Percentiles rank a stretch among this genome's conserved stretches.
Conservation (phyloP, 23 red algal species). For the Gracilariopsis chorda region DNA sequence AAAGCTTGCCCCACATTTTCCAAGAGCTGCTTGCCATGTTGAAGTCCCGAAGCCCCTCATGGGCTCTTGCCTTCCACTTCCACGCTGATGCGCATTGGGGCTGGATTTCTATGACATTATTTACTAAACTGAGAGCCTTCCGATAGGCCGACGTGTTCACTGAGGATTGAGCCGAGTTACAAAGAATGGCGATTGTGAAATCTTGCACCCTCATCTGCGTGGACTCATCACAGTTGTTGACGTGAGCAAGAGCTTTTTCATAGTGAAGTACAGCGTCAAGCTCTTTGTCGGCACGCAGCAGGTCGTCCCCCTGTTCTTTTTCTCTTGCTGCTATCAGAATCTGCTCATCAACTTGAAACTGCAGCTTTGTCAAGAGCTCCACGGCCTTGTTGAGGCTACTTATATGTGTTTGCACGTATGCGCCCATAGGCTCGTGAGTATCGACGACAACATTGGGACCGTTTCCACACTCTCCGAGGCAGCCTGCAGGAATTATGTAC, state of each 20-base stretch:
- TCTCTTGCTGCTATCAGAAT: background rate
- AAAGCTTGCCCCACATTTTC: constrained; percentile 23
- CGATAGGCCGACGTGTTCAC: background rate
- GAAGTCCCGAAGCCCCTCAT: background rate
- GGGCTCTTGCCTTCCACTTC: constrained; percentile 24
- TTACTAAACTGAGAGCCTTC: background rate
- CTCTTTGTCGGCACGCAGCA: background rate
- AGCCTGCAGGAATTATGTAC: background rate
- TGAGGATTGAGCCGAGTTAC: background rate
- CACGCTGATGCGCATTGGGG: background rate
- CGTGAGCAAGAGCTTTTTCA: background rate
- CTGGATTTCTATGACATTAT: background rate
- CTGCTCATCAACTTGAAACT: background rate
- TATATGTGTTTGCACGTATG: background rate
- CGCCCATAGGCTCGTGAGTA: background rate
- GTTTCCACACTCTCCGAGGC: constrained; percentile 19
- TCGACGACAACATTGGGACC: constrained; percentile 4
- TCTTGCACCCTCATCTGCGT: background rate
- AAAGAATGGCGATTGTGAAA: background rate
- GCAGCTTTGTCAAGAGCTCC: background rate
- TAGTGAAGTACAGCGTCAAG: background rate
- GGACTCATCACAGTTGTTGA: background rate
- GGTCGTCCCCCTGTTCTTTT: constrained; percentile 1
- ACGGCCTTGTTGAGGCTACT: background rate
- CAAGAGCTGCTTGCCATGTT: background rate